Evolutionary conservation across 495 filamentous ascomycete species (phyloP).

Genomic region (Neurospora sp.): DNA sequence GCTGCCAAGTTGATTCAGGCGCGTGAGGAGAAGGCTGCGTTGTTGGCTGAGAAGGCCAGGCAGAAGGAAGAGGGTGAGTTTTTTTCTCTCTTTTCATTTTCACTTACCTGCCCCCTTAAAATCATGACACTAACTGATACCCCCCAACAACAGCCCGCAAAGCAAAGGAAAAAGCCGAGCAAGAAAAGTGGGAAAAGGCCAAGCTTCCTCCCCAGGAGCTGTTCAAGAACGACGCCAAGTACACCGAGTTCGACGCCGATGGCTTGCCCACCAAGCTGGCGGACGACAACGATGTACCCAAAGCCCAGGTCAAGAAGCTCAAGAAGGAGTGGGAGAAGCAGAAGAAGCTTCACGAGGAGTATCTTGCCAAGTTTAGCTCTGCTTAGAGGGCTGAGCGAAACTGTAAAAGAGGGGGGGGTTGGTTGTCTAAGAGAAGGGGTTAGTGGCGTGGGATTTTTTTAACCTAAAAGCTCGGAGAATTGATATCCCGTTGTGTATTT

Average conservation of each 20-base stretch:
- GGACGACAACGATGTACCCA: constrained; percentile 65
- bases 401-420: neutral
- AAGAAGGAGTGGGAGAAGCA: constrained; percentile 89
- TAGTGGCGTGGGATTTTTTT: neutral
- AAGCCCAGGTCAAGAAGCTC: constrained; percentile 72
- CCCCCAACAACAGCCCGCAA: constrained; percentile 20
- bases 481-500: neutral
- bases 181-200: constrained; percentile 56
- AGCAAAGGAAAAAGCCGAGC: constrained; percentile 42
- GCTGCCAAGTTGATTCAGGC: constrained; percentile 61
- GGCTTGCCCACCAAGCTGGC: constrained; percentile 70
- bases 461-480: neutral
- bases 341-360: constrained; percentile 72
- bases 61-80: constrained; percentile 50
- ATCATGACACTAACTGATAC: constrained; percentile 4
- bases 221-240: constrained; percentile 64
- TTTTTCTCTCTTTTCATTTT: neutral
- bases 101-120: constrained; percentile 7
- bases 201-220: constrained; percentile 58
- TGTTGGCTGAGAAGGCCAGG: constrained; percentile 42
- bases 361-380: constrained; percentile 16
- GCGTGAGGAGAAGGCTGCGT: constrained; percentile 55
- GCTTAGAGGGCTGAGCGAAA: neutral
- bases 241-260: constrained; percentile 73
- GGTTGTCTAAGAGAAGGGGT: neutral